Percentiles rank a stretch among this genome's conserved stretches.
Conservation (phyloP, 2,329 filamentous ascomycete species). For the Thermothelomyces thermophilus region DNA sequence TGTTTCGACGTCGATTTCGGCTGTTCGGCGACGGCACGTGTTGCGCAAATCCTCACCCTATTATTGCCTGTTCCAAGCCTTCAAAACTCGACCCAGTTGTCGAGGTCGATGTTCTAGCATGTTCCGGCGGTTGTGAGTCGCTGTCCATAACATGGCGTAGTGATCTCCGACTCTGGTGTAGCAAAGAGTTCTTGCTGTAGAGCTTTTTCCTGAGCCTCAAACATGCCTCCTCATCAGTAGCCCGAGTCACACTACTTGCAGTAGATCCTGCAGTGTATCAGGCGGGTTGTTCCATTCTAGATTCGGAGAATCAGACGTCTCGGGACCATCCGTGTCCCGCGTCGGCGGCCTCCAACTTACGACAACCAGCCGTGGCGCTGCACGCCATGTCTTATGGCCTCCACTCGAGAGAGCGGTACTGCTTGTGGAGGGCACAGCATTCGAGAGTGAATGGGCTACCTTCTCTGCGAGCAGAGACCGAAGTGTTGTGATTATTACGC, state of each 20-base stretch:
- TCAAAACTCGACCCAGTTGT: background rate
- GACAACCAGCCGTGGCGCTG: background rate
- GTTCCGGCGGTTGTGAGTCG: background rate
- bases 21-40: background rate
- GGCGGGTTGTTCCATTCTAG: no score
- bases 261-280: no score
- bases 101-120: background rate
- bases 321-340: background rate
- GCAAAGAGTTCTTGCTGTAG: no score
- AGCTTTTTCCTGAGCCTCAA: no score
- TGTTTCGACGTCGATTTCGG: constrained; percentile 9
- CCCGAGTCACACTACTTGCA: no score
- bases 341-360: background rate
- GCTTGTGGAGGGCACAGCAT: no score
- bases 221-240: no score
- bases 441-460: background rate
- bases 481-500: constrained; percentile 4
- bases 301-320: background rate
- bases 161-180: no score
- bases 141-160: no score
- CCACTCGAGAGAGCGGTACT: no score
- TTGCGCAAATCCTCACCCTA: background rate
- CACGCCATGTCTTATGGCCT: background rate
- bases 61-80: background rate
- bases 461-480: background rate